These are phyloP conservation scores for Neotropicomus parvogracilis DNA, from an alignment of 1,284 basidiomycete genomes.

Conservation along the genomic window DNA sequence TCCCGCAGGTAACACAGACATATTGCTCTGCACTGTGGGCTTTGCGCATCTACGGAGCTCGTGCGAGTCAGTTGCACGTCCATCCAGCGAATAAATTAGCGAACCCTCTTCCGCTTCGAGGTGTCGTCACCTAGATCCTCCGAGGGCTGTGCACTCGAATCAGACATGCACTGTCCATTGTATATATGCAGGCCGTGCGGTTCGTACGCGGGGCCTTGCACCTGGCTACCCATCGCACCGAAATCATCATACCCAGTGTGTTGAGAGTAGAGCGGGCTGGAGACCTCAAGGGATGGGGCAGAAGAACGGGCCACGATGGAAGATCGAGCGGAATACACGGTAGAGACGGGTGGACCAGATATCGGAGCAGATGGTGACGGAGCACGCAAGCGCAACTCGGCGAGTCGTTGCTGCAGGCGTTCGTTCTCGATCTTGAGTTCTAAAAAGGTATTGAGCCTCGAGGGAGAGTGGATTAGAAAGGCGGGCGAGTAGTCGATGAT, in stretches of 20 bases:
- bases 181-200: conserved; percentile 13
- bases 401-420: conserved; percentile 53
- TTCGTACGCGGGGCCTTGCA: conserved; percentile 21
- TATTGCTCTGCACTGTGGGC: conserved; percentile 56
- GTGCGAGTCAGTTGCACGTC: conserved; percentile 12
- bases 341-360: conserved; percentile 19
- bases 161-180: conserved; percentile 17
- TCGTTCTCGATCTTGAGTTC: conserved; percentile 79
- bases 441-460: conserved; percentile 71
- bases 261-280: conserved; percentile 15
- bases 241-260: conserved; percentile 20
- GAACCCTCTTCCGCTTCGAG: conserved; percentile 41
- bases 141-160: conserved; percentile 14
- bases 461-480: conserved; percentile 13
- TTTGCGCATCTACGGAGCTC: conserved; percentile 41
- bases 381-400: conserved; percentile 38
- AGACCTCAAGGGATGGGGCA: conserved; percentile 13
- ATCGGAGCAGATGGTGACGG: conserved; percentile 19
- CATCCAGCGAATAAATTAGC: background rate
- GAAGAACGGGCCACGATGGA: conserved; percentile 10
- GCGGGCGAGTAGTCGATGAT: background rate
- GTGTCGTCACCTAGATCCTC: conserved; percentile 29
- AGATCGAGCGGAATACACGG: conserved; percentile 19
- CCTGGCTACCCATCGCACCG: conserved; percentile 11
- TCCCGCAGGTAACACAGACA: conserved; percentile 75